Evolutionary conservation across 2,329 filamentous ascomycete species (phyloP).

Genomic region (Phialophora macrospora): DNA sequence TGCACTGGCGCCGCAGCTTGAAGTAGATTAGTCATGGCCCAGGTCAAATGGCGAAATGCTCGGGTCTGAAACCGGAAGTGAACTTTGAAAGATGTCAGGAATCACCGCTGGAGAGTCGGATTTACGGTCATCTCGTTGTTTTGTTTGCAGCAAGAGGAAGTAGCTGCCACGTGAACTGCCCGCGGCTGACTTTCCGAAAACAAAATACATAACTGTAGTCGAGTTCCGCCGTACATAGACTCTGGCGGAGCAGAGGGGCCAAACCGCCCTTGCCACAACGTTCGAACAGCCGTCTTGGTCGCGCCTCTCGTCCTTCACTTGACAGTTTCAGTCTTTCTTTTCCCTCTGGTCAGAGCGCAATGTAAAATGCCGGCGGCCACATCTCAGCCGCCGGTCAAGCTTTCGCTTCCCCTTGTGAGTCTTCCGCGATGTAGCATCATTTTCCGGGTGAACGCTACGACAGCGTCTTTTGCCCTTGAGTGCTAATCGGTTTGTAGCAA

Average conservation of each 20-base stretch:
- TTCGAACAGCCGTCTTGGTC: not conserved
- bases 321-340: not conserved
- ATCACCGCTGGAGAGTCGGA: too few relatives aligned
- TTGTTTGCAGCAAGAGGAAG: too few relatives aligned
- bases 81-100: too few relatives aligned
- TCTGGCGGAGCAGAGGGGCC: not conserved
- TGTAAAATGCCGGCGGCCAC: constrained; percentile 50
- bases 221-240: not conserved
- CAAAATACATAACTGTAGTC: not conserved
- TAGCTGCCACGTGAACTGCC: too few relatives aligned
- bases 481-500: constrained; percentile 54
- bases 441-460: not conserved
- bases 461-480: not conserved
- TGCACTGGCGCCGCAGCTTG: too few relatives aligned
- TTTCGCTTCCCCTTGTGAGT: constrained; percentile 65
- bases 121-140: too few relatives aligned
- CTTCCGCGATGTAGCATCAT: not conserved
- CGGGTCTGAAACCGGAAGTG: too few relatives aligned
- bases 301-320: not conserved
- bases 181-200: too few relatives aligned
- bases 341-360: constrained; percentile 9
- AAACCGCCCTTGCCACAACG: not conserved
- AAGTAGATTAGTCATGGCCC: too few relatives aligned
- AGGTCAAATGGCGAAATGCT: too few relatives aligned
- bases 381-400: constrained; percentile 60